Percentiles rank a stretch among this genome's conserved stretches.
phyloP scores from a whole-genome alignment of 2,329 filamentous ascomycete genomes.

The Waltergamsia citrina region DNA sequence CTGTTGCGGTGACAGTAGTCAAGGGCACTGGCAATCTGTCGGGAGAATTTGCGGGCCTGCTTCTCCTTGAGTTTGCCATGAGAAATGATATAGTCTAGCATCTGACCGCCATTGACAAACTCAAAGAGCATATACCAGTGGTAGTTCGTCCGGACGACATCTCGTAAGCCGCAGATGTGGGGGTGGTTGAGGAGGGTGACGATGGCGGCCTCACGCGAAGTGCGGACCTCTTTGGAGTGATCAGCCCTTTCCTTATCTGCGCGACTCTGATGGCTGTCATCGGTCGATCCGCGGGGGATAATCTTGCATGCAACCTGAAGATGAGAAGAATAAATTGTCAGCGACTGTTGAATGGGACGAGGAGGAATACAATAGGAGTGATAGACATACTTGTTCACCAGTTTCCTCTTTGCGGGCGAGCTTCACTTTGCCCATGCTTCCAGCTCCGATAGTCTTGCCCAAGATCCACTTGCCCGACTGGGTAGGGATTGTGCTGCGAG shows the following conservation, averaged over 20 bases:
- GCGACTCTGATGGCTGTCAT: slow-evolving; percentile 65
- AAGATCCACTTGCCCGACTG: slow-evolving; percentile 89
- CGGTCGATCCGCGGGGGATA: slow-evolving; percentile 79
- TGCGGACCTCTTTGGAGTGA: slow-evolving; percentile 92
- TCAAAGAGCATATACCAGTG: slow-evolving; percentile 99
- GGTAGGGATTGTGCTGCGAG: slow-evolving; percentile 77
- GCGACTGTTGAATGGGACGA: slow-evolving; percentile 5
- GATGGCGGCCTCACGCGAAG: slow-evolving; percentile 90
- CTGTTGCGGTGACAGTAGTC: slow-evolving; percentile 98
- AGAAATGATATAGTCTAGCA: slow-evolving; percentile 99
- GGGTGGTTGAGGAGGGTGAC: slow-evolving; percentile 90
- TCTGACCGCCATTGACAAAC: slow-evolving; percentile 96
- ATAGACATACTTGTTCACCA: slow-evolving; percentile 70
- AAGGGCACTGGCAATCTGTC: slow-evolving; percentile 91
- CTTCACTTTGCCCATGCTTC: slow-evolving; percentile 99
- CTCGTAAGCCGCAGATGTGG: slow-evolving; percentile 90
- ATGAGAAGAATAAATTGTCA: slow-evolving; percentile 7
- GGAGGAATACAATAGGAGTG: neutral
- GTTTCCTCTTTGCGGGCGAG: slow-evolving; percentile 83
- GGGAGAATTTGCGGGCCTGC: slow-evolving; percentile 92
- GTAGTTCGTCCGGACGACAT: slow-evolving; percentile 91
- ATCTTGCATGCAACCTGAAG: slow-evolving; percentile 90
- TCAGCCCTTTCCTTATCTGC: slow-evolving; percentile 82
- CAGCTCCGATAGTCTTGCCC: slow-evolving; percentile 93
- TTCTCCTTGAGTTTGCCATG: slow-evolving; percentile 97